Evolutionary conservation across 1,284 basidiomycete genomes (phyloP).

Genomic region (Moesziomyces parantarcticus): DNA sequence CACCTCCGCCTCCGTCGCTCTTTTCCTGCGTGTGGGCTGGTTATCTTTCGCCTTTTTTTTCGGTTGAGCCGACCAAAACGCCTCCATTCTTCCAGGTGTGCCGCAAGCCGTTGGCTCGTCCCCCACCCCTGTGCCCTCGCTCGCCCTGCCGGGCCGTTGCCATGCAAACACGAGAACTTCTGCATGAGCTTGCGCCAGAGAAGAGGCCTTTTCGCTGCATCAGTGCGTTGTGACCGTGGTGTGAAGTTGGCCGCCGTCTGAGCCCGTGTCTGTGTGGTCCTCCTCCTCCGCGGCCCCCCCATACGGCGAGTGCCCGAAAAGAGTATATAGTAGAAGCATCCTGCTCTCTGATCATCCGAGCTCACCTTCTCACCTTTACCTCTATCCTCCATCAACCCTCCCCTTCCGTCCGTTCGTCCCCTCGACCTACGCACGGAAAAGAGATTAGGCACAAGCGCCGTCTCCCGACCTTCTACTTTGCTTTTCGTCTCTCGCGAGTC

Average conservation of each 20-base stretch:
- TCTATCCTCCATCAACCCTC: constrained; percentile 4
- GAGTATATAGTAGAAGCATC: constrained; percentile 34
- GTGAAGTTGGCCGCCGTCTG: neutral
- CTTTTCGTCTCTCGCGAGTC: constrained; percentile 18
- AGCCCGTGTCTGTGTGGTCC: neutral
- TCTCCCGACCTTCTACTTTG: constrained; percentile 16
- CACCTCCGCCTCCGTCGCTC: neutral
- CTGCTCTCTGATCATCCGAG: neutral
- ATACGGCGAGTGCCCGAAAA: neutral
- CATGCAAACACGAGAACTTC: constrained; percentile 15
- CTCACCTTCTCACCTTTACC: constrained; percentile 12
- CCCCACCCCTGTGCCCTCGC: constrained; percentile 2
- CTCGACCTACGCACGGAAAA: constrained; percentile 22
- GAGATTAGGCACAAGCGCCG: constrained; percentile 46
- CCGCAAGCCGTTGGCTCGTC: neutral
- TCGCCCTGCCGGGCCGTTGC: neutral
- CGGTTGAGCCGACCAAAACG: constrained; percentile 27
- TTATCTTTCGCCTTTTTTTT: constrained; percentile 26
- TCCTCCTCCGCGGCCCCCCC: neutral
- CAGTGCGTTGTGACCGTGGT: constrained; percentile 3
- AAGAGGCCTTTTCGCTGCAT: constrained; percentile 11
- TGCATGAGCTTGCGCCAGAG: constrained; percentile 2
- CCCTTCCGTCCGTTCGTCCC: constrained; percentile 15
- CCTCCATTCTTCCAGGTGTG: constrained; percentile 4
- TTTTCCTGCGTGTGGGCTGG: neutral